A percentile compares a stretch with the other conserved stretches of the same genome.
These are phyloP conservation scores for Aquanectria penicillioides DNA, from an alignment of 2,329 filamentous ascomycete genomes.

Conservation along the genomic window DNA sequence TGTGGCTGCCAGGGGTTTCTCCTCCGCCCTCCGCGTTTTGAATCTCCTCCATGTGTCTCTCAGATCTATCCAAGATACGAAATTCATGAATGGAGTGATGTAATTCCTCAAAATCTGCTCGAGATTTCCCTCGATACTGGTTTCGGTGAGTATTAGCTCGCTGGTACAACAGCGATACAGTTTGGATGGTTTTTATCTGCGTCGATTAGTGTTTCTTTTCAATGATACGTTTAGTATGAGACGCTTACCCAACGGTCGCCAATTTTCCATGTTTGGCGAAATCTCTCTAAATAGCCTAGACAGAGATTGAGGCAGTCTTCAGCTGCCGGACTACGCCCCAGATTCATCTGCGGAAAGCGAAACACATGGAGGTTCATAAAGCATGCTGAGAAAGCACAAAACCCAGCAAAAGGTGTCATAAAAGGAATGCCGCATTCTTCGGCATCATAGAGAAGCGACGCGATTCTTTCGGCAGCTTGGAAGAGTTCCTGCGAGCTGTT, in stretches of 20 bases:
- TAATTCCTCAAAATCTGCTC: constrained; percentile 43
- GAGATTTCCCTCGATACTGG: constrained; percentile 38
- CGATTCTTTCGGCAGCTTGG: constrained; percentile 45
- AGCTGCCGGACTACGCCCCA: constrained; percentile 40
- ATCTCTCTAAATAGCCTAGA: neutral
- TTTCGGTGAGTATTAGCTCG: constrained; percentile 20
- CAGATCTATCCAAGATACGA: constrained; percentile 43
- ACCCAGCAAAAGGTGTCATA: constrained; percentile 52
- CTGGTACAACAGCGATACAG: neutral
- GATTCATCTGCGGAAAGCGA: constrained; percentile 52
- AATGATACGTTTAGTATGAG: neutral
- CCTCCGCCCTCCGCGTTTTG: constrained; percentile 41
- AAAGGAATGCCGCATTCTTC: constrained; percentile 46
- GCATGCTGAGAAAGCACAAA: constrained; percentile 54
- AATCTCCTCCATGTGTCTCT: constrained; percentile 44
- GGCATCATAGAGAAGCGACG: constrained; percentile 46
- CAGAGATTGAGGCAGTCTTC: neutral
- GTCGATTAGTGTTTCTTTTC: neutral
- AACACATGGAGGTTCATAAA: constrained; percentile 52
- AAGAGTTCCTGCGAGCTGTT: constrained; percentile 49
- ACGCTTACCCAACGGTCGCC: constrained; percentile 3
- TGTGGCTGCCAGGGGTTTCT: neutral
- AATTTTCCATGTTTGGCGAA: constrained; percentile 7
- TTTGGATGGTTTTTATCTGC: constrained; percentile 7
- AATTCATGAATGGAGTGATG: constrained; percentile 47